Percentiles rank a stretch among this genome's conserved stretches.
phyloP scores from a whole-genome alignment of 305 asterid genomes.

The Solanum hybrid region DNA sequence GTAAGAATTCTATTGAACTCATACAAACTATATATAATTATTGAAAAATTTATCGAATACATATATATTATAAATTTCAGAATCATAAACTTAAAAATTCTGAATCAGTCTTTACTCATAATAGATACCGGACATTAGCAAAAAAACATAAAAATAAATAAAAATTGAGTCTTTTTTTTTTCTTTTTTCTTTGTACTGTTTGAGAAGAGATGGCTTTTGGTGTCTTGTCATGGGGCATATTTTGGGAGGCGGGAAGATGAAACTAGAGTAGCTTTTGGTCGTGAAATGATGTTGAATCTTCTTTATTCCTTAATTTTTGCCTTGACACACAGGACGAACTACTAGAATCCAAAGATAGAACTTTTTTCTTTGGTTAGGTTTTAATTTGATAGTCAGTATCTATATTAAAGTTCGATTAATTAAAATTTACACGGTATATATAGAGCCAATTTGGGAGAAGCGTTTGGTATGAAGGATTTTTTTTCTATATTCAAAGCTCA shows the following conservation, averaged over 20 bases:
- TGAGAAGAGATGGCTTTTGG: neutral
- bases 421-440: too few relatives aligned
- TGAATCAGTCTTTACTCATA: neutral
- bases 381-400: neutral
- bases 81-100: neutral
- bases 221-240: neutral
- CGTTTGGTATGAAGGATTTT: too few relatives aligned
- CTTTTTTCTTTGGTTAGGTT: neutral
- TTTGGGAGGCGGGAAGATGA: neutral
- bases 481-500: too few relatives aligned
- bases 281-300: slow-evolving; percentile 6
- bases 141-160: neutral
- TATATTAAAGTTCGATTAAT: rapidly evolving
- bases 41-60: neutral
- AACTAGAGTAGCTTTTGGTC: neutral
- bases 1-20: neutral
- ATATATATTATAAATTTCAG: neutral
- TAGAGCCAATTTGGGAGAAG: too few relatives aligned
- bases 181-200: neutral
- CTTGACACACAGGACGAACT: neutral
- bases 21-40: too few relatives aligned
- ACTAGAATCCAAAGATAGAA: neutral
- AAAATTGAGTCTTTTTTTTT: neutral
- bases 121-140: neutral
- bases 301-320: slow-evolving; percentile 1